phyloP scores from a whole-genome alignment of 495 filamentous ascomycete species.

The Daldinia grandis region DNA sequence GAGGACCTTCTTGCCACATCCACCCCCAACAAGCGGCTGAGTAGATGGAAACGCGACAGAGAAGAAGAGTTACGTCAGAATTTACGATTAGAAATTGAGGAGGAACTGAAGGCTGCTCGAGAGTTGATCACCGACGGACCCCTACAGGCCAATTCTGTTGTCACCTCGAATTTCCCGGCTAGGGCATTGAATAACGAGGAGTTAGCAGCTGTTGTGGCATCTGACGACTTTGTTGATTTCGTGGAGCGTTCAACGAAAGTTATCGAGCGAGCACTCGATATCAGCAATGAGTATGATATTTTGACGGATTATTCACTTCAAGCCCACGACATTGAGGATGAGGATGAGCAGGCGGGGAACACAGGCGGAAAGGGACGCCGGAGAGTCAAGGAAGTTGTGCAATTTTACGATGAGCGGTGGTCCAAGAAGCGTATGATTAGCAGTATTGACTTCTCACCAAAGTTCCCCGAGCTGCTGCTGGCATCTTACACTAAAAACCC shows the following conservation, averaged over 20 bases:
- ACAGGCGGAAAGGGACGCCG: constrained; percentile 77
- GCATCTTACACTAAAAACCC: constrained; percentile 97
- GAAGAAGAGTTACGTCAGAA: constrained; percentile 90
- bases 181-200: constrained; percentile 85
- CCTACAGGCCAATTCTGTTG: constrained; percentile 51
- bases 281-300: constrained; percentile 83
- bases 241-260: constrained; percentile 96
- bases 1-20: constrained; percentile 55
- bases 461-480: constrained; percentile 91
- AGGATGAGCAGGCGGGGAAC: constrained; percentile 80
- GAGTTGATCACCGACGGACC: constrained; percentile 63
- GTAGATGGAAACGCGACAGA: constrained; percentile 76
- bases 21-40: constrained; percentile 70
- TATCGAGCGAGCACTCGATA: constrained; percentile 90
- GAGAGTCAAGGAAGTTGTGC: constrained; percentile 83
- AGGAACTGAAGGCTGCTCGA: constrained; percentile 78
- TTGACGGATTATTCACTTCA: constrained; percentile 91
- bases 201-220: constrained; percentile 87
- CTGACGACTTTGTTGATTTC: constrained; percentile 93
- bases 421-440: constrained; percentile 97
- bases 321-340: constrained; percentile 74
- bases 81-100: constrained; percentile 88
- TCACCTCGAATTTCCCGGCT: constrained; percentile 73
- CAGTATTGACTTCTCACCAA: constrained; percentile 90
- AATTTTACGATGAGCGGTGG: constrained; percentile 96